Percentiles rank a stretch among this genome's conserved stretches.
These are phyloP conservation scores for Coemansia aciculifera DNA, from an alignment of 192 early-diverging fungal species.

Conservation along the genomic window DNA sequence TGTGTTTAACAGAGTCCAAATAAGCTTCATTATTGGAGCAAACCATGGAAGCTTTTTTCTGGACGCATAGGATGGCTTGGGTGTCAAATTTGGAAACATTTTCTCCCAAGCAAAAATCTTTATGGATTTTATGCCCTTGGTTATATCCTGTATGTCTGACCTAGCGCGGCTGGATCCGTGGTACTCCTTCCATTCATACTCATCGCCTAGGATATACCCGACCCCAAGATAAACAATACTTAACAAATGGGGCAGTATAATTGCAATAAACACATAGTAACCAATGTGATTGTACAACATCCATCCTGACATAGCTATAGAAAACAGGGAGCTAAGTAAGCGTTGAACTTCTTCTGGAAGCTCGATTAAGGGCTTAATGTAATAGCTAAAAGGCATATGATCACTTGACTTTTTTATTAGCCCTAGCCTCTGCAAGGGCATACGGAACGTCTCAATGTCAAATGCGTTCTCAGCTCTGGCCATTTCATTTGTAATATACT, in stretches of 20 bases:
- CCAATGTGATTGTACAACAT: constrained; percentile 30
- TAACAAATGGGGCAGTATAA: constrained; percentile 5
- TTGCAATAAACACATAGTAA: constrained; percentile 18
- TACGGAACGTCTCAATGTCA: constrained; percentile 19
- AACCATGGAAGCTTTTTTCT: neutral
- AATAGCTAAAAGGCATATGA: neutral
- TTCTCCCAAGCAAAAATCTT: constrained; percentile 2
- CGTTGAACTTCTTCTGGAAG: neutral
- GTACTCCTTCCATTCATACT: neutral
- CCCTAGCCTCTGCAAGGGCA: constrained; percentile 17
- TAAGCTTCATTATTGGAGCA: neutral
- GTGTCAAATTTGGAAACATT: neutral
- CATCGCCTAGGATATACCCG: constrained; percentile 1
- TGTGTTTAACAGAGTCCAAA: neutral
- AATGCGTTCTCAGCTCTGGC: neutral
- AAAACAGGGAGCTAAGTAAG: neutral
- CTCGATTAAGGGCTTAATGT: neutral
- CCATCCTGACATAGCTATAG: neutral
- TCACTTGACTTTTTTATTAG: neutral
- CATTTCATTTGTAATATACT: neutral
- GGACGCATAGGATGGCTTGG: neutral
- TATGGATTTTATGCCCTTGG: neutral
- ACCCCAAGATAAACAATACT: neutral
- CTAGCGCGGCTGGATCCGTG: neutral
- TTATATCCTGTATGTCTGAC: neutral